Base-by-base conservation (phyloP, 345 rosid genomes). In the Lepidium sativum region DNA sequence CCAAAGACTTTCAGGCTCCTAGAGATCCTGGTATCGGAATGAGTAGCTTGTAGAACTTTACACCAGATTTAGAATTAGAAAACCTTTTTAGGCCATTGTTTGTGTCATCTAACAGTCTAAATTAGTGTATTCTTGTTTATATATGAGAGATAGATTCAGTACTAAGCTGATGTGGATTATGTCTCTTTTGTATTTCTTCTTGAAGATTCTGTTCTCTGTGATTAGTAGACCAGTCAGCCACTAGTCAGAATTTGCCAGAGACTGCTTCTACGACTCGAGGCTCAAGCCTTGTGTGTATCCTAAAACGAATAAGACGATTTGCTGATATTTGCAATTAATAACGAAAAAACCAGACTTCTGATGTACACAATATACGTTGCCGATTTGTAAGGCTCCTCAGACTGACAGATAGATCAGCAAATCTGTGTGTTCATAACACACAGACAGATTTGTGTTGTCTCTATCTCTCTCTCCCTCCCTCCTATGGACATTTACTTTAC, bases 1-100 rank as follows among this genome's bases (percentile, higher is more conserved):
- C 95, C 18, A 80, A 75, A 16, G 81, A 79, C 13, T 63, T 59
- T 39, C 66, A 47, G 29, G 60, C 61, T 50, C 65, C 79, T 33
- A 67, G 84, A 76, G 94, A 86, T 60, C 58, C 80, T 0, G 96
- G 98, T 15, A 75, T 89, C 6, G 73, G 86, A 72, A 92, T 89
- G 98, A 94, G 83, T 60, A 80, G 77, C 71, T 54, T 87, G 12
- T 92, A 86, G 76, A 57, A 50, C n/a, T 56, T 48, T 68, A 38
- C 38, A n/a, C n/a, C 20, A 40, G 6, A 41, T 13, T 27, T 54
- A 20, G 59, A 56, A 3, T 40, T 56, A 31, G n/a, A 38, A 31
- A 31, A 37, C 8, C 10, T 8, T 11, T 48, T 38, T 38, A 41
- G 51, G 21, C 33, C 27, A 27, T 44, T 62, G 29, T 63, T 62